Conservation (phyloP, 306 rosid genomes). For the Betula pendula region DNA sequence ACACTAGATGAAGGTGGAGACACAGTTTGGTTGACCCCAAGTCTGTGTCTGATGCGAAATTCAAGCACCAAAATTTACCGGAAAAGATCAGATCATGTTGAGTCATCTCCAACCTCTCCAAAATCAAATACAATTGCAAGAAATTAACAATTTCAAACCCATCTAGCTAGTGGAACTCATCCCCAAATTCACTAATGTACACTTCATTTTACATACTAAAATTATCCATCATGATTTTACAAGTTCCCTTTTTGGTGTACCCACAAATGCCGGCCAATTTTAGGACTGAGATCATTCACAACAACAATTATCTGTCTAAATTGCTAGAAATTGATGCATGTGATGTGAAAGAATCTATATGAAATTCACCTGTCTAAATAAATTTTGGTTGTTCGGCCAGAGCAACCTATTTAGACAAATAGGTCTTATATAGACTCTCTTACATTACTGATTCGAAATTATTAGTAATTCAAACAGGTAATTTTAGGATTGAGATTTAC, state of each 20-base stretch:
- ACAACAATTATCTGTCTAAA: too few relatives aligned
- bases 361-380: too few relatives aligned
- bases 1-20: slow-evolving; percentile 46
- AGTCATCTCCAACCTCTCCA: slow-evolving; percentile 21
- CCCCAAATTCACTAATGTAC: slow-evolving; percentile 19
- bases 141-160: slow-evolving; percentile 6
- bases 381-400: too few relatives aligned
- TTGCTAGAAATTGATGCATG: too few relatives aligned
- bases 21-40: slow-evolving; percentile 43
- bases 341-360: too few relatives aligned
- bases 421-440: too few relatives aligned
- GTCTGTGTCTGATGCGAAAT: slow-evolving; percentile 36
- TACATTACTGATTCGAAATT: too few relatives aligned
- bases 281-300: too few relatives aligned
- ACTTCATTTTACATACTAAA: slow-evolving; percentile 18
- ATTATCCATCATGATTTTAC: slow-evolving; percentile 28
- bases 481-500: too few relatives aligned
- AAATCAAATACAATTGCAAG: slow-evolving; percentile 20
- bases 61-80: slow-evolving; percentile 33
- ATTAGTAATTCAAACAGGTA: too few relatives aligned
- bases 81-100: slow-evolving; percentile 23
- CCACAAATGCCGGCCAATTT: slow-evolving; percentile 33
- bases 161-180: slow-evolving; percentile 32
- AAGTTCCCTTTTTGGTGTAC: slow-evolving; percentile 38
- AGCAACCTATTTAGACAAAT: too few relatives aligned